These are phyloP conservation scores for Geum urbanum DNA, from an alignment of 306 rosid genomes.

Conservation along the genomic window DNA sequence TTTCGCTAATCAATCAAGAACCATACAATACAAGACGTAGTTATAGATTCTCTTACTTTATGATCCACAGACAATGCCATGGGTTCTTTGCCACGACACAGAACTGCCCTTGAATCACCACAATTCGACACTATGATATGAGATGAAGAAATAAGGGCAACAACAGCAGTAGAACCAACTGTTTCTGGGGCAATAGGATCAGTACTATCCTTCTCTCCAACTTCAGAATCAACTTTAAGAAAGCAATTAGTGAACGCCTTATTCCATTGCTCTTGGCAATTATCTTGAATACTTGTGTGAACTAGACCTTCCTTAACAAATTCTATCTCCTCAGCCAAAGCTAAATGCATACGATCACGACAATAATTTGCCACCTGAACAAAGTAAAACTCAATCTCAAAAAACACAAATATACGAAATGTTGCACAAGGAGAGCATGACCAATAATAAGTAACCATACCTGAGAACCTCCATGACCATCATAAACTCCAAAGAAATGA, in stretches of 20 bases:
- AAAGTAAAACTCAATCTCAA: slow-evolving; percentile 19
- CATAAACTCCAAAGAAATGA: slow-evolving; percentile 86
- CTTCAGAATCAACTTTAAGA: slow-evolving; percentile 73
- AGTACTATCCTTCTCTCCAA: slow-evolving; percentile 58
- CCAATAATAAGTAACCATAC: slow-evolving; percentile 23
- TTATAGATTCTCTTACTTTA: slow-evolving; percentile 47
- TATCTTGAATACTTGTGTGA: slow-evolving; percentile 35
- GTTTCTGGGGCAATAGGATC: slow-evolving; percentile 86
- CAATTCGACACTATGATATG: slow-evolving; percentile 80
- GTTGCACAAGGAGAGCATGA: neutral
- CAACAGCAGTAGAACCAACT: slow-evolving; percentile 90
- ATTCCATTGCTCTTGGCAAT: slow-evolving; percentile 74
- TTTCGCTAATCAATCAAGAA: slow-evolving; percentile 20
- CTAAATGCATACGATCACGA: slow-evolving; percentile 67
- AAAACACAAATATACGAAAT: slow-evolving; percentile 4
- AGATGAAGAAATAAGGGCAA: slow-evolving; percentile 69
- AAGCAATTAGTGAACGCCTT: slow-evolving; percentile 65
- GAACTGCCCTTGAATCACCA: slow-evolving; percentile 95
- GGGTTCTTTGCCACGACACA: slow-evolving; percentile 83
- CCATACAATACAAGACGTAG: slow-evolving; percentile 5
- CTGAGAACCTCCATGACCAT: slow-evolving; percentile 94
- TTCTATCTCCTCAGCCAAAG: slow-evolving; percentile 81
- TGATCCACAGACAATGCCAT: slow-evolving; percentile 82
- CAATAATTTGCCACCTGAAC: slow-evolving; percentile 81
- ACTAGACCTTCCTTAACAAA: slow-evolving; percentile 40